Conservation (phyloP, 495 filamentous ascomycete genomes). For the Hypoxylon perforatum region DNA sequence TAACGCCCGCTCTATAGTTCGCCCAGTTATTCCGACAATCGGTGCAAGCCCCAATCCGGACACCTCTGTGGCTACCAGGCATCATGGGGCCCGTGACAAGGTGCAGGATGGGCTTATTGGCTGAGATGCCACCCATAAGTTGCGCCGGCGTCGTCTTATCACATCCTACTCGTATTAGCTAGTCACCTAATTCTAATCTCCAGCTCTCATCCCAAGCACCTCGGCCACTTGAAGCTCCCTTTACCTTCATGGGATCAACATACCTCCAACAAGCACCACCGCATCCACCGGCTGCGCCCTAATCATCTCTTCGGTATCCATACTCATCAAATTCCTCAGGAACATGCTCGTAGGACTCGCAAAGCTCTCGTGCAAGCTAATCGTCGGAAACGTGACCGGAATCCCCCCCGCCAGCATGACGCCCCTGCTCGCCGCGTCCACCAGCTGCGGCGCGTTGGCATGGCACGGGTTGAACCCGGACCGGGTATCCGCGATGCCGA, state of each 20-base stretch:
- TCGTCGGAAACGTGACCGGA: slow-evolving; percentile 74
- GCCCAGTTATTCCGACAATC: slow-evolving; percentile 77
- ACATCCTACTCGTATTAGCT: slow-evolving; percentile 60
- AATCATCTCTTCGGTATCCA: slow-evolving; percentile 81
- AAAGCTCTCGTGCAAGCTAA: slow-evolving; percentile 72
- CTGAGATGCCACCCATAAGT: slow-evolving; percentile 75
- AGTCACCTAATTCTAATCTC: neutral
- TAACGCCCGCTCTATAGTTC: slow-evolving; percentile 65
- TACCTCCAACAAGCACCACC: slow-evolving; percentile 72
- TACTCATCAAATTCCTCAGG: slow-evolving; percentile 74
- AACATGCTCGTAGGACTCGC: slow-evolving; percentile 76
- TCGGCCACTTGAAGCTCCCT: neutral
- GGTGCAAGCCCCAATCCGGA: slow-evolving; percentile 72
- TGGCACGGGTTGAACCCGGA: slow-evolving; percentile 77
- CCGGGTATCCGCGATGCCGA: slow-evolving; percentile 74
- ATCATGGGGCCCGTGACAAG: slow-evolving; percentile 76
- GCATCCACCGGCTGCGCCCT: slow-evolving; percentile 71
- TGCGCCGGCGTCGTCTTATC: slow-evolving; percentile 77
- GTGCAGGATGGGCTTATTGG: slow-evolving; percentile 73
- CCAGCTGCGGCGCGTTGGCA: slow-evolving; percentile 72
- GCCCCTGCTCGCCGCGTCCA: slow-evolving; percentile 72
- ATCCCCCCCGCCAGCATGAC: slow-evolving; percentile 70
- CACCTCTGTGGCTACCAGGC: slow-evolving; percentile 69
- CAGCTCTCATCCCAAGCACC: neutral
- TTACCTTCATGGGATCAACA: slow-evolving; percentile 7